Percentiles rank a stretch among this genome's conserved stretches.
Evolutionary conservation across 805 yeast genomes (phyloP).

Genomic region (Metschnikowia baotianmanensis): DNA sequence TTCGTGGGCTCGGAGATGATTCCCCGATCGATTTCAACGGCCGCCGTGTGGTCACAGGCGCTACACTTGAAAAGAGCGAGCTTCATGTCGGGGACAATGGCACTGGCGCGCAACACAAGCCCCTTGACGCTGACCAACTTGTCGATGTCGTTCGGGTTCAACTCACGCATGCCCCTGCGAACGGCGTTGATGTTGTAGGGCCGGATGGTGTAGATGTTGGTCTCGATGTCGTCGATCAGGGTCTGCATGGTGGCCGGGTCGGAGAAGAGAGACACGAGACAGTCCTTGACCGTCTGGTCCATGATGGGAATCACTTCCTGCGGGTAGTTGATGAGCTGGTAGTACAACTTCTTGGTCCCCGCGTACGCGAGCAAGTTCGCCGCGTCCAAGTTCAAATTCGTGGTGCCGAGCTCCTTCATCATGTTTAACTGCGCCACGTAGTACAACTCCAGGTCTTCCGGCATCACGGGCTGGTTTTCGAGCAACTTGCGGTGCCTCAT

Average conservation of each 20-base stretch:
- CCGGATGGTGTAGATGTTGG: constrained; percentile 79
- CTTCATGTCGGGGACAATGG: constrained; percentile 97
- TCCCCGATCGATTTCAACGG: constrained; percentile 93
- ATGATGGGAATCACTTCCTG: constrained; percentile 96
- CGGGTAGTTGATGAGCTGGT: constrained; percentile 88
- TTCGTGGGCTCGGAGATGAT: constrained; percentile 87
- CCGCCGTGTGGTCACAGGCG: constrained; percentile 89
- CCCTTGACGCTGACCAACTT: constrained; percentile 91
- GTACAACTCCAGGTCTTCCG: constrained; percentile 66
- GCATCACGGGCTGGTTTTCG: constrained; percentile 40
- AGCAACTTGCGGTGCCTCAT: constrained; percentile 62
- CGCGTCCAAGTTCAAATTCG: constrained; percentile 83
- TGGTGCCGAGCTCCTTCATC: constrained; percentile 75
- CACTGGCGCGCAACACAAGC: constrained; percentile 79
- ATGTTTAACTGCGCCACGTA: constrained; percentile 71
- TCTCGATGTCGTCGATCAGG: constrained; percentile 67
- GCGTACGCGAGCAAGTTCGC: constrained; percentile 74
- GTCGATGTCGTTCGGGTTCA: constrained; percentile 93
- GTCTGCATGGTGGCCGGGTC: constrained; percentile 27
- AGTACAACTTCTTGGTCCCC: constrained; percentile 72
- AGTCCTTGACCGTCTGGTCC: constrained; percentile 94
- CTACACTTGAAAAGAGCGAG: constrained; percentile 93
- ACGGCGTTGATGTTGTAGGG: constrained; percentile 77
- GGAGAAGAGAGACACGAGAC: constrained; percentile 62
- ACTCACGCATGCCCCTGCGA: constrained; percentile 80